Base-by-base conservation (phyloP, 2,329 filamentous ascomycete genomes). In the Pestalotiopsis sp. region DNA sequence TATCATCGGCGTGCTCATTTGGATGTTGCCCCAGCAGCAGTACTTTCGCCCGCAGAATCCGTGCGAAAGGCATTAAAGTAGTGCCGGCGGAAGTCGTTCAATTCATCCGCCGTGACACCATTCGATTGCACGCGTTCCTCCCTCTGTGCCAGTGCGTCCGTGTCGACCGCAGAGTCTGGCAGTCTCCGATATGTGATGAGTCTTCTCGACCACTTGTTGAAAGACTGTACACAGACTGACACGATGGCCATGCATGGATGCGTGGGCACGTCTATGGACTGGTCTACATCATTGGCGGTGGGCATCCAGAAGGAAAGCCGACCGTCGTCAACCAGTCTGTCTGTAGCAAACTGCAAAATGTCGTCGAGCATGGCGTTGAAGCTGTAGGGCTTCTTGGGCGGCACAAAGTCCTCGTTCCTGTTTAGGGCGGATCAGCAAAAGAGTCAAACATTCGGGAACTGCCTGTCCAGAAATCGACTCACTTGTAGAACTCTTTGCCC, bases 301-400 rank as follows among this genome's bases (percentile, higher is more conserved):
- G 96, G 96, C 93, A 98, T 97, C 96, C 96, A 99, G 84, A 99
- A 97, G 7, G 92, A 93, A 11, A 99, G 79, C 36, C 96, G 86
- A 0, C 94, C 96, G 71, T 89, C 82, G 66, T 93, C 90, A 7
- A 97, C 93, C 0, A 99, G 85, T 1, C 91, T 93, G 13, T 88
- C 84, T 0, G 90, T 87, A 4, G 94, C 91, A 76, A 99, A 98
- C 23, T 90, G 87, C 5, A 98, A 86, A 66, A 99, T 94, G 78
- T 98, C 94, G 75, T 94, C 91, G 23, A 98, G 86, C 89, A 99
- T 94, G 5, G 93, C 92, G 52, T 92, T 85, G 78, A 99, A 98
- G 73, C 93, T 93, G 80, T 99, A 99, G 0, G 95, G 94, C 75
- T 91, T 91, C 79, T 97, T 98, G 0, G 96, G 95, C 0, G 95